Evolutionary conservation across 106 monocot genomes (phyloP).

Genomic region (Dactylorhiza incarnata): DNA sequence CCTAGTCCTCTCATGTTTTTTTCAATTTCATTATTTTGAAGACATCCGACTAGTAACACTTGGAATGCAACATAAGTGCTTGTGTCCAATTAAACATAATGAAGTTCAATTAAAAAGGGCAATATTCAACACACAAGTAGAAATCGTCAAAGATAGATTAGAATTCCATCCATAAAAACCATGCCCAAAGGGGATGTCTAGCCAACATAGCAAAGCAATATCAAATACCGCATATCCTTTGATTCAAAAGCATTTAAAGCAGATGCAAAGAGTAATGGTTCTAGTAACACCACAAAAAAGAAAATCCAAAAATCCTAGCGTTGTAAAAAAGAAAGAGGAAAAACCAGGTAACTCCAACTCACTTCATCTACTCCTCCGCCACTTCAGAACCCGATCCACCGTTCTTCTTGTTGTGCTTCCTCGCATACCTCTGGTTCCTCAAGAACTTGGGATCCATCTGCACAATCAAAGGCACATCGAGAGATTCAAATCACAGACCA

Average conservation of each 20-base stretch:
- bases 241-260: background rate
- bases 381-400: constrained; percentile 17
- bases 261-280: background rate
- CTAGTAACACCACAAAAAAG: background rate
- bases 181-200: background rate
- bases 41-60: too few species aligned
- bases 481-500: background rate
- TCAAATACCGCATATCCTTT: background rate
- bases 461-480: background rate
- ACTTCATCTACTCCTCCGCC: constrained; percentile 8
- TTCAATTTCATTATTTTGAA: too few species aligned
- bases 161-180: background rate
- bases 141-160: background rate
- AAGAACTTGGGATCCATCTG: constrained; percentile 31
- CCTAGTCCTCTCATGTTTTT: too few species aligned
- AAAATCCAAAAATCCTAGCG: background rate
- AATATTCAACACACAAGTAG: too few species aligned
- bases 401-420: constrained; percentile 33
- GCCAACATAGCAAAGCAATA: background rate
- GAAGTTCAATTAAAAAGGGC: background rate
- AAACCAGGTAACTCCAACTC: background rate
- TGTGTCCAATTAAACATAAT: background rate
- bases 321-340: background rate
- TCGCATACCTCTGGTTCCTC: constrained; percentile 31
- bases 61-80: background rate